Evolutionary conservation across 345 rosid genomes (phyloP).

Genomic region (Syzygium aqueum): DNA sequence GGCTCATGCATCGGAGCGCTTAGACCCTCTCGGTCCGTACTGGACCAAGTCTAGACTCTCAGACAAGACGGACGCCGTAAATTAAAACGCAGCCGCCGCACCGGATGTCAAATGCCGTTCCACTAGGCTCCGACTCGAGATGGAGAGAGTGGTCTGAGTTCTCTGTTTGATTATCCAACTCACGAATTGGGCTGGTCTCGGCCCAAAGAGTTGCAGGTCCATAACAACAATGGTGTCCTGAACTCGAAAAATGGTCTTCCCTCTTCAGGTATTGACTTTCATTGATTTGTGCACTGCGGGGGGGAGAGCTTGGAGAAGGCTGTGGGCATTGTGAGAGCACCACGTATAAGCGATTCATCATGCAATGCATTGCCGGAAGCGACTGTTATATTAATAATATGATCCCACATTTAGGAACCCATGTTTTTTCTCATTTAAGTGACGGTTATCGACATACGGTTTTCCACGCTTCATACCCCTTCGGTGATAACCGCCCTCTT

Average conservation of each 20-base stretch:
- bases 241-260: background rate
- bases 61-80: background rate
- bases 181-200: background rate
- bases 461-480: too few relatives aligned
- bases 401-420: too few relatives aligned
- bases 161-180: background rate
- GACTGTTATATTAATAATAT: too few relatives aligned
- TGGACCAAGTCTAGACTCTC: background rate
- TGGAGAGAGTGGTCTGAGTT: background rate
- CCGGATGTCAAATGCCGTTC: background rate
- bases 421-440: too few relatives aligned
- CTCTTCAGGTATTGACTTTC: background rate
- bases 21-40: background rate
- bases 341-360: conserved; percentile 50
- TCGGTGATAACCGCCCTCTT: too few relatives aligned
- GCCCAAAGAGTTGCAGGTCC: background rate
- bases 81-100: background rate
- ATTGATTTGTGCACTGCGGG: background rate
- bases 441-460: too few relatives aligned
- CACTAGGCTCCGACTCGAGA: background rate
- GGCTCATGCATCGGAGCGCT: background rate
- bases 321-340: conserved; percentile 47
- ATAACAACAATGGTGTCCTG: background rate
- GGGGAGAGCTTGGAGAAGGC: conserved; percentile 33
- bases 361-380: conserved; percentile 58